Conservation (phyloP, 345 rosid species). For the Linum usitatissimum region DNA sequence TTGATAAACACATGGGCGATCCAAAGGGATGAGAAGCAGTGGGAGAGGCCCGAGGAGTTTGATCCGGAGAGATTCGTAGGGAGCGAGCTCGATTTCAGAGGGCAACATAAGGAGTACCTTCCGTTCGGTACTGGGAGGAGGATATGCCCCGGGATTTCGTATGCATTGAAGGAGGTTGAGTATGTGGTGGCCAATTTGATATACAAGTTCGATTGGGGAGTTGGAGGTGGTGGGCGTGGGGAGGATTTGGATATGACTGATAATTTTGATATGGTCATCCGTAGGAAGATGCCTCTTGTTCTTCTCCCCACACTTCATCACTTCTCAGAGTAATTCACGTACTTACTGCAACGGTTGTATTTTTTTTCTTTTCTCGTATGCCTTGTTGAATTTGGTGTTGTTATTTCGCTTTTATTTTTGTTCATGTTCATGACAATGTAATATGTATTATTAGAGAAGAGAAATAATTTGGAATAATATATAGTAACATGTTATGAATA, state of each 20-base stretch:
- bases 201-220: constrained; percentile 16
- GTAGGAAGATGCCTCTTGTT: constrained; percentile 13
- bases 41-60: constrained; percentile 16
- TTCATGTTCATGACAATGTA: no score
- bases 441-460: no score
- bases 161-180: constrained; percentile 4
- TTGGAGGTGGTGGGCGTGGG: background rate
- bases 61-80: constrained; percentile 10
- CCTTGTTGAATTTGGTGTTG: no score
- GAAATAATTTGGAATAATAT: no score
- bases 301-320: constrained; percentile 1
- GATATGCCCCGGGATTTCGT: constrained; percentile 15
- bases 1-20: constrained; percentile 15
- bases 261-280: background rate
- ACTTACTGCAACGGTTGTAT: no score
- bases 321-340: background rate
- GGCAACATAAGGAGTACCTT: constrained; percentile 2
- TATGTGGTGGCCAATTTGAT: constrained; percentile 15
- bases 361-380: no score
- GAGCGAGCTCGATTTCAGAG: constrained; percentile 7
- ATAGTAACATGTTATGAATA: no score
- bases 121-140: constrained; percentile 22
- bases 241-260: constrained; percentile 19
- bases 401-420: no score
- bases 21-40: constrained; percentile 11